Conservation (phyloP, 352 stramenopile genomes). For the Phytophthora pluvialis region DNA sequence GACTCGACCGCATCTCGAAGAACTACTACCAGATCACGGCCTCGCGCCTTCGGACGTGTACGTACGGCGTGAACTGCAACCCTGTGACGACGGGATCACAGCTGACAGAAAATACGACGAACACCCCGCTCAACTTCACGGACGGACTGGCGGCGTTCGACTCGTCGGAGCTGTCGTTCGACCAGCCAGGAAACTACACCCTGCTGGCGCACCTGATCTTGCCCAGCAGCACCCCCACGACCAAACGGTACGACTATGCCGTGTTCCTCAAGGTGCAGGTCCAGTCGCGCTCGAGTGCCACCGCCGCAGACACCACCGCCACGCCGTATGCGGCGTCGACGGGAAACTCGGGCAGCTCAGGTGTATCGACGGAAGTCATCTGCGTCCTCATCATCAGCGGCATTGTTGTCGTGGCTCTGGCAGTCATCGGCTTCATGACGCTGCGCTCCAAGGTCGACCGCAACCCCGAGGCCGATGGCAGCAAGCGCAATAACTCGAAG, state of each 20-base stretch:
- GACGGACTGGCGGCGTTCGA: slow-evolving; percentile 53
- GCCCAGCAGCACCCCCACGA: slow-evolving; percentile 45
- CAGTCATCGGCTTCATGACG: slow-evolving; percentile 70
- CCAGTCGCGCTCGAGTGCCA: slow-evolving; percentile 31
- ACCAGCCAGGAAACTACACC: slow-evolving; percentile 50
- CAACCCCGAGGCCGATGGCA: slow-evolving; percentile 25
- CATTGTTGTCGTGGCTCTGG: slow-evolving; percentile 69
- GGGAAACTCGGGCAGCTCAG: slow-evolving; percentile 24
- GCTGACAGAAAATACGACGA: slow-evolving; percentile 54
- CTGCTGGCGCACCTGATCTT: slow-evolving; percentile 72
- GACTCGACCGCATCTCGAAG: slow-evolving; percentile 61
- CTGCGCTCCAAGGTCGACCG: slow-evolving; percentile 55
- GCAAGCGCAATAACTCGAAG: slow-evolving; percentile 32
- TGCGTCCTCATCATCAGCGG: slow-evolving; percentile 74
- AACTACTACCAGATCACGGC: slow-evolving; percentile 58
- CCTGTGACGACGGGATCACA: slow-evolving; percentile 55
- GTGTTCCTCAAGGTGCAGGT: slow-evolving; percentile 56
- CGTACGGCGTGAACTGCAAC: slow-evolving; percentile 51
- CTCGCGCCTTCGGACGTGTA: slow-evolving; percentile 64
- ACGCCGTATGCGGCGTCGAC: slow-evolving; percentile 45
- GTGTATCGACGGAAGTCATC: slow-evolving; percentile 68
- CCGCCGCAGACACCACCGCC: slow-evolving; percentile 35
- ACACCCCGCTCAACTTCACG: slow-evolving; percentile 62
- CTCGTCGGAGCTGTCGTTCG: slow-evolving; percentile 63
- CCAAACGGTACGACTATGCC: slow-evolving; percentile 72